These are phyloP conservation scores for Taphrina betulina DNA, from an alignment of 1,139 yeast species.

Conservation along the genomic window DNA sequence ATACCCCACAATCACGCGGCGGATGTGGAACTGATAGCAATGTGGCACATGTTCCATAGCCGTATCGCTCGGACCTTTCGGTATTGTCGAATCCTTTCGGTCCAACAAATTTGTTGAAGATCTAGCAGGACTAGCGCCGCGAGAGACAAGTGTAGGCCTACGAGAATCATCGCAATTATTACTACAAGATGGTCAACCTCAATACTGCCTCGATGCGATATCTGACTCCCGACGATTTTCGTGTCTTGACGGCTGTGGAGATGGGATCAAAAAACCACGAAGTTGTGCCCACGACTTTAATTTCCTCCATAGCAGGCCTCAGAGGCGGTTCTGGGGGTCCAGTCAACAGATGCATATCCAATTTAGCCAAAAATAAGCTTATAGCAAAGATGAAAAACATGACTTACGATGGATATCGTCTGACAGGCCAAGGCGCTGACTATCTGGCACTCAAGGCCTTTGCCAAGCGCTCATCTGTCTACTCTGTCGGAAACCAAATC, in stretches of 20 bases:
- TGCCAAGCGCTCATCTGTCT: conserved; percentile 65
- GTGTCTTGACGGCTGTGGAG: conserved; percentile 85
- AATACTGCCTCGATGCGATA: conserved; percentile 94
- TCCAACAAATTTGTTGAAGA: too few relatives aligned
- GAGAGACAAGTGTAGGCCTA: too few relatives aligned
- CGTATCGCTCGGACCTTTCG: too few relatives aligned
- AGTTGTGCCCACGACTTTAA: conserved; percentile 84
- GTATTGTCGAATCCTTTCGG: too few relatives aligned
- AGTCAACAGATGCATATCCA: conserved; percentile 75
- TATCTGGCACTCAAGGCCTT: conserved; percentile 83
- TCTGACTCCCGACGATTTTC: conserved; percentile 83
- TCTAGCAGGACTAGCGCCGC: too few relatives aligned
- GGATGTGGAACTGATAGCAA: too few relatives aligned
- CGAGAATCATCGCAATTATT: too few relatives aligned
- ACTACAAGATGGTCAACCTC: conserved; percentile 59
- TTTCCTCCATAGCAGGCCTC: conserved; percentile 75
- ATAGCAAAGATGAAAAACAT: conserved; percentile 70
- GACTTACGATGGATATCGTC: conserved; percentile 71
- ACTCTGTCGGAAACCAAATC: conserved; percentile 80
- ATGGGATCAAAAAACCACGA: conserved; percentile 91
- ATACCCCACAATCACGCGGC: too few relatives aligned
- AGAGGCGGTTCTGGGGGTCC: conserved; percentile 62
- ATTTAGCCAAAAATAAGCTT: conserved; percentile 79
- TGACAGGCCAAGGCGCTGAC: conserved; percentile 87
- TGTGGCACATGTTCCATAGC: too few relatives aligned